Evolutionary conservation across 208 protist species (phyloP).

Genomic region (Blechomonas ayalai): DNA sequence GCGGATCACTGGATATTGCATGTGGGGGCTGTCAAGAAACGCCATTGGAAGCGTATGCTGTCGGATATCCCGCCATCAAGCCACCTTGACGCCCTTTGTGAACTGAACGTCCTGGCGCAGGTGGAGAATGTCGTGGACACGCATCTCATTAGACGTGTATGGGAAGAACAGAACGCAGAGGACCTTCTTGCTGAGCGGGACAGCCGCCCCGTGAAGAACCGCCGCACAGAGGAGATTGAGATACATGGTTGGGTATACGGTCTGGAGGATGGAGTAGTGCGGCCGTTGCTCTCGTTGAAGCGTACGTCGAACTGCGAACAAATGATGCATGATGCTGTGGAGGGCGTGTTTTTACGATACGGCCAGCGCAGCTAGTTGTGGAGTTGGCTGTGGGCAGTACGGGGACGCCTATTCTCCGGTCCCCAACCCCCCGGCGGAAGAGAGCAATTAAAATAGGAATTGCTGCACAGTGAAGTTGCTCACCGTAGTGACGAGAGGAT

Average conservation of each 20-base stretch:
- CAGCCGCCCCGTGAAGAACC: conserved; percentile 13
- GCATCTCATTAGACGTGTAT: conserved; percentile 43
- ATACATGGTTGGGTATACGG: conserved; percentile 79
- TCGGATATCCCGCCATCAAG: conserved; percentile 24
- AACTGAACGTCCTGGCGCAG: conserved; percentile 71
- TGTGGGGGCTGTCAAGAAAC: conserved; percentile 54
- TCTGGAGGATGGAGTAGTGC: conserved; percentile 47
- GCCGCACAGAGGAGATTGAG: conserved; percentile 30
- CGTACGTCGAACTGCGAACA: conserved; percentile 35
- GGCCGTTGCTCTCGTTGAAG: conserved; percentile 52
- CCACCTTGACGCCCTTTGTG: conserved; percentile 55
- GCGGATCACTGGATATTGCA: conserved; percentile 80
- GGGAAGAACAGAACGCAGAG: conserved; percentile 41
- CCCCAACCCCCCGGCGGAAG: no score
- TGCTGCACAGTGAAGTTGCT: no score
- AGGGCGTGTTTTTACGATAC: conserved; percentile 65
- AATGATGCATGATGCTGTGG: conserved; percentile 32
- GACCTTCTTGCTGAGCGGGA: conserved; percentile 26
- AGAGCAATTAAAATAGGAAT: no score
- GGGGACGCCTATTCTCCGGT: no score
- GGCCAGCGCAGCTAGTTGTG: conserved; percentile 14
- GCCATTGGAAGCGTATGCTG: conserved; percentile 54
- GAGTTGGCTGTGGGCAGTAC: no score
- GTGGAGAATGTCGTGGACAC: conserved; percentile 58
- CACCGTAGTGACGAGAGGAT: no score